phyloP scores from a whole-genome alignment of 2,329 filamentous ascomycete genomes.

The Arachnopeziza araneosa region DNA sequence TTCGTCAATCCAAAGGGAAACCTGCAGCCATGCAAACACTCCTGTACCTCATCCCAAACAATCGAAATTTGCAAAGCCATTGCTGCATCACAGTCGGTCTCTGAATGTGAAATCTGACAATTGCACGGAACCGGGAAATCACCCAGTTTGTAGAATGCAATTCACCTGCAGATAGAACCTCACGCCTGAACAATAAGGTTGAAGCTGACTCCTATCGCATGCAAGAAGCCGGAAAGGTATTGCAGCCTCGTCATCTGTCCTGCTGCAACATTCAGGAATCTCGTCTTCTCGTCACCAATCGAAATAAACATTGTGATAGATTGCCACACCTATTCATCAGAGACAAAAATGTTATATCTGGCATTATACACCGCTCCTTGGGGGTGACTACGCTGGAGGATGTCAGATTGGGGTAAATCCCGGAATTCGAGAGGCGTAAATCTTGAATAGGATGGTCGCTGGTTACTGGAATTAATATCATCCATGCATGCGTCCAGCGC shows the following conservation, averaged over 20 bases:
- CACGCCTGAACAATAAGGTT: not conserved
- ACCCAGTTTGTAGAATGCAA: not conserved
- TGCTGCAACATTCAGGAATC: not conserved
- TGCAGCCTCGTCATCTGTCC: not conserved
- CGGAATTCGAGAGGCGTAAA: not conserved
- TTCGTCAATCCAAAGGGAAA: not conserved
- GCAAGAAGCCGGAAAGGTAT: not conserved
- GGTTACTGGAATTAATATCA: not conserved
- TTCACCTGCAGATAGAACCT: not conserved
- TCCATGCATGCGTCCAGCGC: not conserved
- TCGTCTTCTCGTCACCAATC: not conserved
- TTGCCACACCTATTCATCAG: not conserved
- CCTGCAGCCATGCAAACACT: not conserved
- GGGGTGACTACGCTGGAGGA: not conserved
- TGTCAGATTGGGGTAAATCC: not conserved
- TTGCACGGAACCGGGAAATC: not conserved
- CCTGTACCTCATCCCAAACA: not conserved
- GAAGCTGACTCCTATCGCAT: not conserved
- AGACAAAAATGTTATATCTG: not conserved
- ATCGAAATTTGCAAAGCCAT: not conserved
- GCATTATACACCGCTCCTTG: not conserved
- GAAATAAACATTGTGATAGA: not conserved
- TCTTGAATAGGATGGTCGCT: not conserved
- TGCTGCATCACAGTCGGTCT: not conserved
- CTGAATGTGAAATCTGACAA: not conserved